Percentiles rank a stretch among this genome's conserved stretches.
Conservation (phyloP, 805 yeast genomes). For the Candida taoyuanica region DNA sequence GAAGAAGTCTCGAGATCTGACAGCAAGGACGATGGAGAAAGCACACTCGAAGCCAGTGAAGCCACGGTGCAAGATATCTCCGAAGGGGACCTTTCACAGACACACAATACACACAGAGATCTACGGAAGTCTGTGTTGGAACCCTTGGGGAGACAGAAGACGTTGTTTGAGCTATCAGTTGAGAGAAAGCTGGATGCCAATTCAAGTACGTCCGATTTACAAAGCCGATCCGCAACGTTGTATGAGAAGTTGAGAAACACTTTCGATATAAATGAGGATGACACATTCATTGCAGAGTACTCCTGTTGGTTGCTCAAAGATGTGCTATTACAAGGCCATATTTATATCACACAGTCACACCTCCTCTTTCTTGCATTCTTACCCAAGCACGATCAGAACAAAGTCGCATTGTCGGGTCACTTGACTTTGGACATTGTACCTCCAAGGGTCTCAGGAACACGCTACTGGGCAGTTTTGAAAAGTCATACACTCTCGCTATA, state of each 20-base stretch:
- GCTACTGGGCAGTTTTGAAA: slow-evolving; percentile 80
- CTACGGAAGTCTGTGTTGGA: neutral
- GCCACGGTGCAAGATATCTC: no score
- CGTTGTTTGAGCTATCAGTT: slow-evolving; percentile 30
- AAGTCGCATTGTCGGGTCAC: slow-evolving; percentile 45
- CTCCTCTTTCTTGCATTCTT: slow-evolving; percentile 74
- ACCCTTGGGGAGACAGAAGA: slow-evolving; percentile 2
- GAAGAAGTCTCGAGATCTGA: no score
- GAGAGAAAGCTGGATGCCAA: slow-evolving; percentile 13
- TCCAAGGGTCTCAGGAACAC: slow-evolving; percentile 29
- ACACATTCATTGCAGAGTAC: slow-evolving; percentile 54
- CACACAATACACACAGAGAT: no score
- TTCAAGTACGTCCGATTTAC: slow-evolving; percentile 13
- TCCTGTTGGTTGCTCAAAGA: slow-evolving; percentile 80
- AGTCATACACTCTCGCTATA: slow-evolving; percentile 66
- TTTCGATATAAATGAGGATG: slow-evolving; percentile 48
- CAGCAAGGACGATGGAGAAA: neutral
- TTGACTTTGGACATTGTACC: slow-evolving; percentile 37
- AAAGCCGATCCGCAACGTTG: slow-evolving; percentile 33
- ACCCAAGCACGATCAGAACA: slow-evolving; percentile 48
- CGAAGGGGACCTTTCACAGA: no score
- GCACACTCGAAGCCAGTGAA: slow-evolving; percentile 1
- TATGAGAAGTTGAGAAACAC: slow-evolving; percentile 32
- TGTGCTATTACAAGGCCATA: slow-evolving; percentile 80
- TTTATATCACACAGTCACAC: slow-evolving; percentile 62